These are phyloP conservation scores for Candida khao-thaluensis DNA, from an alignment of 805 yeast species.

Conservation along the genomic window DNA sequence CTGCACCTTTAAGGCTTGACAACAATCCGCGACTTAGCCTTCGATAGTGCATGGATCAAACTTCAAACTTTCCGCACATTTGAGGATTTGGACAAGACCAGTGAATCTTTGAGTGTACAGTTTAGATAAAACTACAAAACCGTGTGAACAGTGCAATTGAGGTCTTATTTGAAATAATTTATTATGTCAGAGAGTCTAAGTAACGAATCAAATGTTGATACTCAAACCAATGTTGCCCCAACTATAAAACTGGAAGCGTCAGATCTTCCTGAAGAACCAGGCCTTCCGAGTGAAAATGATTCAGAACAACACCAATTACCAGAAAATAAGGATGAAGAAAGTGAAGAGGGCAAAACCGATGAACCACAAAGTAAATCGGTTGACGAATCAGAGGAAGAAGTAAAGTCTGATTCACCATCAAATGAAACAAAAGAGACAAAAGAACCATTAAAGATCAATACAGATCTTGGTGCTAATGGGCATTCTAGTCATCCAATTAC, in stretches of 20 bases:
- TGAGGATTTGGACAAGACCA: slow-evolving; percentile 3
- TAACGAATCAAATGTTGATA: not conserved
- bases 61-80: slow-evolving; percentile 2
- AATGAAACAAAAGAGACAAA: no score
- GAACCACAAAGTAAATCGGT: no score
- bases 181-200: slow-evolving; percentile 4
- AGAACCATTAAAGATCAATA: not conserved
- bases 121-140: not conserved
- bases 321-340: not conserved
- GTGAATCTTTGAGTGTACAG: not conserved
- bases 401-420: no score
- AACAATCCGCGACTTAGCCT: no score
- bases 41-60: slow-evolving; percentile 1
- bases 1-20: no score
- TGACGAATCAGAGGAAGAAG: not conserved
- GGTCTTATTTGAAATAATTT: no score
- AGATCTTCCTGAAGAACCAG: not conserved
- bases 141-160: not conserved
- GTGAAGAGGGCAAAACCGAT: not conserved
- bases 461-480: not conserved
- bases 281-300: not conserved
- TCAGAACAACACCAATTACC: not conserved
- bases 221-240: not conserved
- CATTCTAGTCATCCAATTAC: slow-evolving; percentile 5
- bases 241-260: not conserved